Evolutionary conservation across 2,329 filamentous ascomycete species (phyloP), one percentile per base, ranked within the genome.

Genomic region (Kalmusia sp.): DNA sequence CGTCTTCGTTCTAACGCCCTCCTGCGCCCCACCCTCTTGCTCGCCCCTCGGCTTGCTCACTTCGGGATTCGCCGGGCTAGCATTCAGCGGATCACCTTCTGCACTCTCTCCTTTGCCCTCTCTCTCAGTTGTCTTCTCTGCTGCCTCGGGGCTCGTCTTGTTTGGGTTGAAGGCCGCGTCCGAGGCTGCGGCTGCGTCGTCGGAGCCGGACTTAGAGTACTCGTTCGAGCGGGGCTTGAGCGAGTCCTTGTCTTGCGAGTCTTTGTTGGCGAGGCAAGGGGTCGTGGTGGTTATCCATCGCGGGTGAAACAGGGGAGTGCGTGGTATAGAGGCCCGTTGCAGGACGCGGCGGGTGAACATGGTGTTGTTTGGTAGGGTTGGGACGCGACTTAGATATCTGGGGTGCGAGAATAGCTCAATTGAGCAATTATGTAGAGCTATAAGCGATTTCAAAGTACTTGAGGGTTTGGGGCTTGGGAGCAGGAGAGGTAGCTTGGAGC

Each of bases 91-190:
- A 49, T 68, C 67, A 11, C 55, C 51, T 17, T 63, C 57, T 11
- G 62, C 62, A 35, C 68, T 69, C 19, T 47, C n/a, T 6, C 15
- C 24, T 15, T 19, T 38, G 28, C 64, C 63, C 60, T 78, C 76
- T 19, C 62, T 47, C 40, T 69, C 72, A 1, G 75, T 75, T 4
- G 62, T 69, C 14, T 55, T 68, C 61, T 77, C 82, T 74, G 86
- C 84, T 19, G 74, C 67, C 68, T 92, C 87, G 0, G 91, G 91
- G 17, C 80, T 77, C 22, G 89, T 93, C 70, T 84, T 84, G 50
- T 80, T 74, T 0, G 87, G 85, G 68, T 91, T 82, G 73, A 90
- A 96, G 1, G 92, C 88, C 0, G 87, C 82, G 35, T 87, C 80
- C 3, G 78, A 70, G 51, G 83, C 77, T 25, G 81, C 77, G 0